Conservation (phyloP, 768 basidiomycete genomes). For the Kwoniella botswanensis region DNA sequence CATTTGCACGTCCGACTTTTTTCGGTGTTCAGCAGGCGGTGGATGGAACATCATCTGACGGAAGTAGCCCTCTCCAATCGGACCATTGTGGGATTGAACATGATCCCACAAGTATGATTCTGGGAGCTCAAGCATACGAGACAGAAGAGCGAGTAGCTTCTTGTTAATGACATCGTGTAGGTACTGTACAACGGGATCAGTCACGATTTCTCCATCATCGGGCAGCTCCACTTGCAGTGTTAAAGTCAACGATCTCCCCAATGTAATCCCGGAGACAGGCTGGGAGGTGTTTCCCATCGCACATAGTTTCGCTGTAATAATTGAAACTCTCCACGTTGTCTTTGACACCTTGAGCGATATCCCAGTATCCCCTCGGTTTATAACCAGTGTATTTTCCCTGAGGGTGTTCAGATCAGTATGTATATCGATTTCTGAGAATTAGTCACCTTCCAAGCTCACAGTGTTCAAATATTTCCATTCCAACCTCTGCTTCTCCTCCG, state of each 20-base stretch:
- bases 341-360: slow-evolving; percentile 20
- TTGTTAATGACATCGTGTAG: slow-evolving; percentile 27
- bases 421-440: no score
- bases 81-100: slow-evolving; percentile 24
- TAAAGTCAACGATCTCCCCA: slow-evolving; percentile 27
- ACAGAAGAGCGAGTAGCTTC: slow-evolving; percentile 40
- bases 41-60: slow-evolving; percentile 15
- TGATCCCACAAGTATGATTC: slow-evolving; percentile 47
- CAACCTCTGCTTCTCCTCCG: slow-evolving; percentile 26
- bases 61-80: slow-evolving; percentile 22
- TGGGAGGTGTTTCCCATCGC: slow-evolving; percentile 3
- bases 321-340: slow-evolving; percentile 27
- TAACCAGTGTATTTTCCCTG: slow-evolving; percentile 19
- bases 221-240: neutral
- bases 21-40: slow-evolving; percentile 1
- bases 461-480: slow-evolving; percentile 19
- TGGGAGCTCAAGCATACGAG: slow-evolving; percentile 44
- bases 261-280: slow-evolving; percentile 16
- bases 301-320: slow-evolving; percentile 18
- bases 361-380: slow-evolving; percentile 22
- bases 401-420: no score
- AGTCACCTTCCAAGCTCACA: slow-evolving; percentile 5
- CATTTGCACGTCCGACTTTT: neutral
- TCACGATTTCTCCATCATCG: neutral
- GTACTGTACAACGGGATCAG: neutral